Evolutionary conservation across 192 early-diverging fungal genomes (phyloP).

Genomic region (Diversispora epigaea): DNA sequence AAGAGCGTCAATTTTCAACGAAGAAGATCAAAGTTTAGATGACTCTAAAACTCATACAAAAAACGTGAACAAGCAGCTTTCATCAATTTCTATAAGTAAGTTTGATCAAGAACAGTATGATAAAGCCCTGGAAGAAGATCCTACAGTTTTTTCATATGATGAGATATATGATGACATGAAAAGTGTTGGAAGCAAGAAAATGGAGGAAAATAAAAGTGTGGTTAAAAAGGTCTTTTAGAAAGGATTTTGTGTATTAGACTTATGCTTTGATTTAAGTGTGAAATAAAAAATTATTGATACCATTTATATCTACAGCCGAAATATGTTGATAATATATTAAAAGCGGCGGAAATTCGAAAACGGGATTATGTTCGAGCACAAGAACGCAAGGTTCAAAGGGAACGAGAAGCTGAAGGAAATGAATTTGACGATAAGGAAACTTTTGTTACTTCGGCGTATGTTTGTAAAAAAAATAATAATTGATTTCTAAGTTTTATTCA

Average conservation of each 20-base stretch:
- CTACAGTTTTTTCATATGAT: constrained; percentile 72
- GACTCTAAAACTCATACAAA: too few species aligned
- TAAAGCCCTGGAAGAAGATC: constrained; percentile 64
- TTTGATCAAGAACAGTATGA: constrained; percentile 46
- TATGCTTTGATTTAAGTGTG: background rate
- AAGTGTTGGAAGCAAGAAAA: constrained; percentile 45
- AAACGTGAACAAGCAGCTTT: background rate
- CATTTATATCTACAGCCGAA: constrained; percentile 43
- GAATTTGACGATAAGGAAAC: constrained; percentile 68
- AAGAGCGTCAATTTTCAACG: too few species aligned
- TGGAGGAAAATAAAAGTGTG: constrained; percentile 41
- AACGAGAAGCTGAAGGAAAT: constrained; percentile 67
- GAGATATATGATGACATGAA: constrained; percentile 70
- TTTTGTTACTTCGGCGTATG: constrained; percentile 72
- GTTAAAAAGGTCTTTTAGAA: constrained; percentile 42
- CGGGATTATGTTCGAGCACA: constrained; percentile 63
- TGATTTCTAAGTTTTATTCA: background rate
- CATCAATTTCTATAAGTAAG: constrained; percentile 26
- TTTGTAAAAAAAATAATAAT: constrained; percentile 3
- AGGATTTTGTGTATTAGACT: background rate
- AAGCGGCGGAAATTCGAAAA: constrained; percentile 62
- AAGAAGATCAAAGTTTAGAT: too few species aligned
- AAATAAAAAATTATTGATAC: background rate
- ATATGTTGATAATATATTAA: constrained; percentile 63
- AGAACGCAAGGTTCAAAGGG: constrained; percentile 63